These are phyloP conservation scores for Tremella fuciformis DNA, from an alignment of 768 basidiomycete species.

Conservation along the genomic window DNA sequence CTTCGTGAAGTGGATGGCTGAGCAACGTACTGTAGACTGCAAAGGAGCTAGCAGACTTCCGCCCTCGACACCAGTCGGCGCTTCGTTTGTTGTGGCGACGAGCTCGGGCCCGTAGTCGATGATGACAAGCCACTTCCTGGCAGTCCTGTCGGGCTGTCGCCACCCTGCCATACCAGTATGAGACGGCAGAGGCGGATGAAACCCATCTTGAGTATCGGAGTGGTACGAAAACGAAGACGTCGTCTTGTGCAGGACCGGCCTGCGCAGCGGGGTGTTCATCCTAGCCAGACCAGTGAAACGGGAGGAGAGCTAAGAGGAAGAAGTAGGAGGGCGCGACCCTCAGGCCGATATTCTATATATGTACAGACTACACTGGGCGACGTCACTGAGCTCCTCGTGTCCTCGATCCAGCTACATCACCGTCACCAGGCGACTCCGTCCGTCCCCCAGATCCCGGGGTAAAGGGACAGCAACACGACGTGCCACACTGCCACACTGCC, in stretches of 20 bases:
- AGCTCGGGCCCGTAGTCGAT: slow-evolving; percentile 12
- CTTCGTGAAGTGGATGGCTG: background rate
- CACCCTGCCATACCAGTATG: background rate
- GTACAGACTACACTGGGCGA: no score
- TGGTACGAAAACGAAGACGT: slow-evolving; percentile 6
- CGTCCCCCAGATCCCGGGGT: no score
- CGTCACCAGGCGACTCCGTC: no score
- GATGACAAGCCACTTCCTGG: slow-evolving; percentile 12
- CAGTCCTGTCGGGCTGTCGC: background rate
- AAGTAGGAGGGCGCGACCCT: no score
- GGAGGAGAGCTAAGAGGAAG: no score
- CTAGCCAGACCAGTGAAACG: background rate
- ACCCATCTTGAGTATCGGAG: background rate
- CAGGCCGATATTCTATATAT: no score
- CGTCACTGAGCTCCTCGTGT: no score
- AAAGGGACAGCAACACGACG: no score
- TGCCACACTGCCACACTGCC: background rate
- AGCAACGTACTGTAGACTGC: background rate
- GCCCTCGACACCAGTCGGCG: background rate
- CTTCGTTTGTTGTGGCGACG: background rate
- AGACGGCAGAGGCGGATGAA: background rate
- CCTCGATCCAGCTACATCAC: no score
- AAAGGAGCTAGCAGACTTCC: background rate
- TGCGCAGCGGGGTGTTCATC: background rate
- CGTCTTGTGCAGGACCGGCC: slow-evolving; percentile 5